Evolutionary conservation across 1,284 basidiomycete species (phyloP), one percentile per base, ranked within the genome.

Genomic region (Vanrija pseudolonga): DNA sequence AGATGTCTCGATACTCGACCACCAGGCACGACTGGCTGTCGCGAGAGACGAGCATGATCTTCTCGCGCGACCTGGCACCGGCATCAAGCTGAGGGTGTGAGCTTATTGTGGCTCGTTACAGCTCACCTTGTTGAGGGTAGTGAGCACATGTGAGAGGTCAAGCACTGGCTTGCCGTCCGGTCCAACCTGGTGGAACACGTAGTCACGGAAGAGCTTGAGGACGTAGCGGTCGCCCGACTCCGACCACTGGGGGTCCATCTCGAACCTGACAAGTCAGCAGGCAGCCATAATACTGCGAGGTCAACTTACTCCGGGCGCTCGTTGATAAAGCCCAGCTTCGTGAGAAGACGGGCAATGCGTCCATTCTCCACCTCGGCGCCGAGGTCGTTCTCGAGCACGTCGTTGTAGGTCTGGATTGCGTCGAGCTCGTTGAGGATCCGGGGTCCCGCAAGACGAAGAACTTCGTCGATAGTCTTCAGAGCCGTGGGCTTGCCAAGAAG

Each of bases 181-280:
- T 64, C 96, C 92, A 42, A 96, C 87, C 67, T 95, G 90, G 73
- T 99, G 96, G 78, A 99, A 99, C 42, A 98, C 93, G 68, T 91
- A 94, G 77, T 99, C 96, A 24, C 96, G 84, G 83, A 99, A 98
- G 47, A 99, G 83, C 80, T 96, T 97, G 80, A 98, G 84, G 67
- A 98, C 91, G 73, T 99, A 98, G 41, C 94, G 82, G 71, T 99
- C 96, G 14, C 96, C 96, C 2, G 95, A 97, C 73, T 98, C 96
- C 8, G 93, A 93, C 95, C 95, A 98, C 11, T 93, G 83, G 2
- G 90, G 85, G 70, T 98, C 95, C 50, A 90, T 86, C 48, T 95
- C 90, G 68, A 98, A 98, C 68, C 92, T 93, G 63, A 1, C 32
- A 12, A 22, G 38, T 36, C 6, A 53, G 32, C 59, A 40, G 60